phyloP scores from a whole-genome alignment of 176 grass and related monocot species.

The Rhipidocladum racemiflorum region DNA sequence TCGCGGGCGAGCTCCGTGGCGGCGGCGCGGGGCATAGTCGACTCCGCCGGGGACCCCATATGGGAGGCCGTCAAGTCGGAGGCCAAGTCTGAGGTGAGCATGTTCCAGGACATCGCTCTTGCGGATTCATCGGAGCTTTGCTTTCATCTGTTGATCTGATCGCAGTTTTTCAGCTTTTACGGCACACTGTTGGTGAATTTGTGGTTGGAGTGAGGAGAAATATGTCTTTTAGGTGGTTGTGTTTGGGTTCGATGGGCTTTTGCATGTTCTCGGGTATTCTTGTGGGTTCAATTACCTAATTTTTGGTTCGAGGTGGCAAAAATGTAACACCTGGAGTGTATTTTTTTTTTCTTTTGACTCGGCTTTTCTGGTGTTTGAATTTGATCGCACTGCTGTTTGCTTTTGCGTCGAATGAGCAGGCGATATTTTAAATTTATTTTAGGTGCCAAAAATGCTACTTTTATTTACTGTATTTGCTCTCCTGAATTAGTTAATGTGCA shows the following conservation, averaged over 20 bases:
- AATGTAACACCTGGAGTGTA: not conserved
- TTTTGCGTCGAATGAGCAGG: not conserved
- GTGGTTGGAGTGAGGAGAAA: not conserved
- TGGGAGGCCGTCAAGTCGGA: constrained; percentile 84
- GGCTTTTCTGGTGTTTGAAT: not conserved
- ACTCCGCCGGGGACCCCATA: constrained; percentile 69
- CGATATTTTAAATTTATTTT: not conserved
- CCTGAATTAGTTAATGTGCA: not conserved
- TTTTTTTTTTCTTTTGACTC: not conserved
- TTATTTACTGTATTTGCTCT: not conserved
- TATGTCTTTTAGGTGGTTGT: not conserved
- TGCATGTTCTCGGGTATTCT: not conserved
- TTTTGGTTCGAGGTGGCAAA: not conserved
- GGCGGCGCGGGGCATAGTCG: constrained; percentile 46
- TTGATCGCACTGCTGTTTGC: not conserved
- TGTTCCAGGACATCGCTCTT: not conserved
- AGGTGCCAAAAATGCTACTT: not conserved
- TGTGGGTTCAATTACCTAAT: not conserved
- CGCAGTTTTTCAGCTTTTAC: not conserved
- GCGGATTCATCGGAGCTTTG: not conserved
- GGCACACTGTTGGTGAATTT: not conserved
- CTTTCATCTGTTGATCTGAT: not conserved
- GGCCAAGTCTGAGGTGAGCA: constrained; percentile 75
- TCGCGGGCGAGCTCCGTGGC: constrained; percentile 45
- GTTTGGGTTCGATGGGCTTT: not conserved